Evolutionary conservation across 768 basidiomycete genomes (phyloP).

Genomic region (Ramaria rubella): DNA sequence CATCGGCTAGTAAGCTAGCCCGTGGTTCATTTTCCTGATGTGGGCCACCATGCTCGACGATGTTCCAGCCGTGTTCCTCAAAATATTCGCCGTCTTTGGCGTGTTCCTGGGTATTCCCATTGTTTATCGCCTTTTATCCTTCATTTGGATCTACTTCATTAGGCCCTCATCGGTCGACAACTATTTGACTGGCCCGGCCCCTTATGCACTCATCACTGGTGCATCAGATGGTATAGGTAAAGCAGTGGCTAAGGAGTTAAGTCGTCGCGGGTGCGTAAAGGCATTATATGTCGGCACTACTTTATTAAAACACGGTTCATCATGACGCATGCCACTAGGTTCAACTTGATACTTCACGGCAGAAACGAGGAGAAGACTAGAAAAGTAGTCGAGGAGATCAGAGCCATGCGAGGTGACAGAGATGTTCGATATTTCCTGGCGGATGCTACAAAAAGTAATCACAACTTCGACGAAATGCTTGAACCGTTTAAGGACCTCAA

Average conservation of each 20-base stretch:
- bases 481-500: conserved; percentile 3
- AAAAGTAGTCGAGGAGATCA: conserved; percentile 4
- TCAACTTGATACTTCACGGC: conserved; percentile 14
- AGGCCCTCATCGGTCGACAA: background rate
- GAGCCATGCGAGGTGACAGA: background rate
- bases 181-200: conserved; percentile 4
- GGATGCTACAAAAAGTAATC: background rate
- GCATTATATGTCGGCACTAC: background rate
- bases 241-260: conserved; percentile 11
- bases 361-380: conserved; percentile 10
- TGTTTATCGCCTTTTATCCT: conserved; percentile 3
- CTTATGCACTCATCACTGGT: conserved; percentile 12
- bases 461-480: conserved; percentile 5
- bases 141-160: conserved; percentile 5
- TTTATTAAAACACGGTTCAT: background rate
- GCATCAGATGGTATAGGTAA: conserved; percentile 13
- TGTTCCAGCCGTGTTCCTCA: too few species aligned
- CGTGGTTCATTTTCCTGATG: too few species aligned
- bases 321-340: background rate
- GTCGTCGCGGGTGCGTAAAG: background rate
- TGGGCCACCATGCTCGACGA: background rate
- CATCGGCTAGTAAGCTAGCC: too few species aligned
- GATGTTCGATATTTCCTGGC: conserved; percentile 6
- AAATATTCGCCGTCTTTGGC: conserved; percentile 1
- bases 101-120: background rate